Base-by-base conservation (phyloP, 257 asterid species). In the Primulina huaijiensis region DNA sequence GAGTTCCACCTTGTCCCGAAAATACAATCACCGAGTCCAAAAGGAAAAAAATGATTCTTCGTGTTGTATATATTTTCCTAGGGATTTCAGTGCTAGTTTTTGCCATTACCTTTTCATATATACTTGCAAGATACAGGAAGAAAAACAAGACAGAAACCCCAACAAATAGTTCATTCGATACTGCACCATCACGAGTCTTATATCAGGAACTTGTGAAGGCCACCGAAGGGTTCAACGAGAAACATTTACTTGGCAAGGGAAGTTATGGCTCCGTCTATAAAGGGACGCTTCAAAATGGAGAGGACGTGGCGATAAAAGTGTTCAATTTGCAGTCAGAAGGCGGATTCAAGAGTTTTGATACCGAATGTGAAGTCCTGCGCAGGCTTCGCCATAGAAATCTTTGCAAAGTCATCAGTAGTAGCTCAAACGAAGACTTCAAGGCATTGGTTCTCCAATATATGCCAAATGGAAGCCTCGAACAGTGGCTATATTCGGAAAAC, bases 381-480 rank as follows among this genome's bases (percentile, higher is more conserved):
- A 75, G 59, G 5, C 77, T 78, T 16, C 69, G 75, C 9, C 85
- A 78, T 27, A 31, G 78, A 37, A 81, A 81, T 60, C 79, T 81
- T 7, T 37, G 40, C 8, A 81, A 72, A 63, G 80, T 78, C 60
- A 62, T 78, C 0, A 23, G 73, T 3, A 64, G 77, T 9, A 75
- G 80, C 61, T 74, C 80, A 1, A 72, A 38, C 7, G 12, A 5
- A 0, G 72, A 72, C 11, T 79, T 82, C 43, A 82, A 73, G 72
- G 84, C 81, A 3, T 21, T 76, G 23, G 65, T 71, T 7, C 66
- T 80, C 11, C 73, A 71, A 2, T 67, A 60, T 19, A 71, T 72
- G 80, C 67, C 83, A 9, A 79, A 79, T 57, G 82, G 84, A n/a
- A 79, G 71, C 75, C 80, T 79, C 30, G 80, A 79, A 8, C 62